These are phyloP conservation scores for Tetrahymena elliotti DNA, from an alignment of 73 alveolate genomes.

Conservation along the genomic window DNA sequence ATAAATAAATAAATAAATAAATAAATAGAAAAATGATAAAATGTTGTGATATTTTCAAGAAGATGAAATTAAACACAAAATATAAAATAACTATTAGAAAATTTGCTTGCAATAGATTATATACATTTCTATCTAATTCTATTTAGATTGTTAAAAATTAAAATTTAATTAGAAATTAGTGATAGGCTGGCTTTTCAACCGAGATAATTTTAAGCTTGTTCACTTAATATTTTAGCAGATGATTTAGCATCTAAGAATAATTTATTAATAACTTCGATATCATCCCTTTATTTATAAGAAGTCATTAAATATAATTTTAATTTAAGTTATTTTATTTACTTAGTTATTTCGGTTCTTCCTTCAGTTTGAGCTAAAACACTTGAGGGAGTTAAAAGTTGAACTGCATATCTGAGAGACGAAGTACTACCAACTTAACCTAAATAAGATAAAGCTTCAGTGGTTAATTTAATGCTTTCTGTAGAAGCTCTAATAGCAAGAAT, in stretches of 20 bases:
- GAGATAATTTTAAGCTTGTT: conserved; percentile 93
- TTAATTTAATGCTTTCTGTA: conserved; percentile 90
- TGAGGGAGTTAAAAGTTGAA: conserved; percentile 92
- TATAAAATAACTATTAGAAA: neutral
- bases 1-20: too few relatives aligned
- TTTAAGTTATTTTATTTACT: conserved; percentile 6
- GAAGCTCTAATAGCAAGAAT: conserved; percentile 93
- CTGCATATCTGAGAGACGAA: conserved; percentile 71
- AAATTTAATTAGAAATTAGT: neutral
- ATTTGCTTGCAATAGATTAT: neutral
- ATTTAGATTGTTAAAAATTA: neutral
- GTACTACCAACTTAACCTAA: conserved; percentile 55
- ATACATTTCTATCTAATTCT: neutral
- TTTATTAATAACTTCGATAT: conserved; percentile 83
- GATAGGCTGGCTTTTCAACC: conserved; percentile 46
- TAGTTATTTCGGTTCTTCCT: conserved; percentile 83
- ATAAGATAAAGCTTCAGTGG: conserved; percentile 96
- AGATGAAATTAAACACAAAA: neutral
- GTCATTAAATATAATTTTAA: neutral
- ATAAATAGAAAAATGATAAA: neutral
- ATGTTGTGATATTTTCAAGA: neutral
- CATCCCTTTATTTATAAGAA: neutral
- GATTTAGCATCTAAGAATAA: conserved; percentile 97
- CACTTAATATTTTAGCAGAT: conserved; percentile 88
- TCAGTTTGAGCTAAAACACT: conserved; percentile 87